A percentile compares a stretch with the other conserved stretches of the same genome.
Conservation (phyloP, 2,329 filamentous ascomycete species). For the Colletotrichum musicola region DNA sequence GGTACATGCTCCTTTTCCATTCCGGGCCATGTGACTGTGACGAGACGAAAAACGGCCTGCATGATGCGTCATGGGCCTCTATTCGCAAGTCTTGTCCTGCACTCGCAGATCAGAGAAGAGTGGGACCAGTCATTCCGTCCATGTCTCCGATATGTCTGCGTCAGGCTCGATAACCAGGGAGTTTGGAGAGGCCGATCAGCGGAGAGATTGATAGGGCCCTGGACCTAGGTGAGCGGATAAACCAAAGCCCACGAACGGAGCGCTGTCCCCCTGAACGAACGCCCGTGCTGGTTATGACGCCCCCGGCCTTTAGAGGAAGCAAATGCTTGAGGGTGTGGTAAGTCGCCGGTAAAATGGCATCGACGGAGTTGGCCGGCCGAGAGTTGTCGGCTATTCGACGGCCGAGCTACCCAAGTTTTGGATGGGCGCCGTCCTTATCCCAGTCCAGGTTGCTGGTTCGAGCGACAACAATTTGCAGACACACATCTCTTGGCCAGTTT, state of each 20-base stretch:
- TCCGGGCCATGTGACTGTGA: conserved; percentile 24
- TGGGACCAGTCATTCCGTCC: background rate
- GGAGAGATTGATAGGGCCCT: background rate
- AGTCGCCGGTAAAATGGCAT: background rate
- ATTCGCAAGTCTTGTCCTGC: background rate
- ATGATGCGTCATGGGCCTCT: conserved; percentile 3
- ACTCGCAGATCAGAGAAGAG: background rate
- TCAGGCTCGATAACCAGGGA: background rate
- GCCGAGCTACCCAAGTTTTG: background rate
- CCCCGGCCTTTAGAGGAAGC: background rate
- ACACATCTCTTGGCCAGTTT: background rate
- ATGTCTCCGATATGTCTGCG: background rate
- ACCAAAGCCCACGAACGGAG: conserved; percentile 27
- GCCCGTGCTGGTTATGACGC: background rate
- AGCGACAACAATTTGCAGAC: background rate
- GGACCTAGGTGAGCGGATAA: conserved; percentile 18
- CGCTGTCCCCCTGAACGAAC: background rate
- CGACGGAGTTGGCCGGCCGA: background rate
- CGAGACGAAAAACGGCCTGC: background rate
- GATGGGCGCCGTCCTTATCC: background rate
- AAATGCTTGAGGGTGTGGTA: background rate
- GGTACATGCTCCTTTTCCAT: background rate
- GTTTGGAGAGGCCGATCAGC: background rate
- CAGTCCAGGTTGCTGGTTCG: background rate
- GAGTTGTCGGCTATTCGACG: background rate